Conservation (phyloP, 805 yeast genomes). For the Suhomyces kilbournensis region DNA sequence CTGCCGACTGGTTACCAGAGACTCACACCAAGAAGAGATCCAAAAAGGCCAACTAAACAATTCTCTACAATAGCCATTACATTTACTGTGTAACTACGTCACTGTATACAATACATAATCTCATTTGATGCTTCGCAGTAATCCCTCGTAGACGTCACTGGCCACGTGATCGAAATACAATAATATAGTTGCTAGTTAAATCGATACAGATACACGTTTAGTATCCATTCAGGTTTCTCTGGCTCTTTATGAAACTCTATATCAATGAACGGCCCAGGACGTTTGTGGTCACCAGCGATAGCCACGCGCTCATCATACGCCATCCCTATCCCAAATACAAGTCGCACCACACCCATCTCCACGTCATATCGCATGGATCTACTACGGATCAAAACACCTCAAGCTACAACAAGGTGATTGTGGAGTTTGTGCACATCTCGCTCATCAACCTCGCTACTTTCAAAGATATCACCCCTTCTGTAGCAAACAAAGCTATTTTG, state of each 20-base stretch:
- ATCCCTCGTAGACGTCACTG: too few relatives aligned
- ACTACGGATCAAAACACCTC: conserved; percentile 1
- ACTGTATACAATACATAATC: too few relatives aligned
- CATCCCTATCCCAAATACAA: conserved; percentile 38
- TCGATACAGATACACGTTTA: too few relatives aligned
- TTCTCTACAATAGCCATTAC: too few relatives aligned
- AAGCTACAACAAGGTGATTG: conserved; percentile 32
- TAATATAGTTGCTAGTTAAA: background rate
- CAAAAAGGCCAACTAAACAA: conserved; percentile 6
- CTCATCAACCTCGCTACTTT: conserved; percentile 39
- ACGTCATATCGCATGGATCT: conserved; percentile 18
- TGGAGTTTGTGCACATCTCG: conserved; percentile 50
- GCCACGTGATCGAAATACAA: background rate
- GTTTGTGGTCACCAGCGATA: conserved; percentile 59
- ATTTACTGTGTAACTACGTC: too few relatives aligned
- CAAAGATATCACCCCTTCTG: conserved; percentile 39
- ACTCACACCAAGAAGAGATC: conserved; percentile 10
- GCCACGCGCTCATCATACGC: conserved; percentile 58
- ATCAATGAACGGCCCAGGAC: conserved; percentile 66
- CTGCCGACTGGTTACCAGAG: conserved; percentile 12
- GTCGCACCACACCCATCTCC: conserved; percentile 18
- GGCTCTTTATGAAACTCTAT: conserved; percentile 69
- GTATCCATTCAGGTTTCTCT: too few relatives aligned
- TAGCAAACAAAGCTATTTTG: conserved; percentile 28
- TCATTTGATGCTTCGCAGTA: too few relatives aligned